Conservation (phyloP, 176 grass and related monocot species). For the Eragrostis curvula region DNA sequence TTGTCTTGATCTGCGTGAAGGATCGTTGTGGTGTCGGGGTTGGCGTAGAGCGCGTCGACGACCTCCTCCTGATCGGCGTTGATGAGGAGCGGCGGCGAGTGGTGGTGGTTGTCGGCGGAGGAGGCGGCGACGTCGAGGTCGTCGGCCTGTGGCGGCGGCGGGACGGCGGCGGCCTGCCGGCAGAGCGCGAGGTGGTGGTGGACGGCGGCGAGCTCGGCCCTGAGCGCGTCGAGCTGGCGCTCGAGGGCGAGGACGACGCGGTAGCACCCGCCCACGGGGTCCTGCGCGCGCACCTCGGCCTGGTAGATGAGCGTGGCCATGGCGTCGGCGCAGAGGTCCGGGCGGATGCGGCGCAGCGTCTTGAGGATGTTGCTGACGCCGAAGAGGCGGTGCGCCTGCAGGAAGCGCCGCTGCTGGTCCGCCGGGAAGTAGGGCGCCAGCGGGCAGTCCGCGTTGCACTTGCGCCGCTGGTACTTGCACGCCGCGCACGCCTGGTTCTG, state of each 20-base stretch:
- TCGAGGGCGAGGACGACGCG: slow-evolving; percentile 36
- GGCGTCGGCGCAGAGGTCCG: slow-evolving; percentile 40
- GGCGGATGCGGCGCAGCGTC: slow-evolving; percentile 27
- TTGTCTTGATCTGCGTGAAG: background rate
- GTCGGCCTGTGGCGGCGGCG: background rate
- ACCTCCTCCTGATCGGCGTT: slow-evolving; percentile 14
- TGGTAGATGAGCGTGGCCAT: slow-evolving; percentile 61
- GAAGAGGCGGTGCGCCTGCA: slow-evolving; percentile 65
- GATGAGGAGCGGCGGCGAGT: background rate
- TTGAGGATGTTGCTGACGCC: slow-evolving; percentile 63
- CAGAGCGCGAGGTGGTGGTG: slow-evolving; percentile 37
- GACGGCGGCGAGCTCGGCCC: slow-evolving; percentile 32
- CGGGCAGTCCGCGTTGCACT: slow-evolving; percentile 60
- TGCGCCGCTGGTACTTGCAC: slow-evolving; percentile 73
- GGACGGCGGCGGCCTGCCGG: slow-evolving; percentile 25
- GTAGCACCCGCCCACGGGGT: slow-evolving; percentile 52
- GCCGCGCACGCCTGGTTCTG: slow-evolving; percentile 64
- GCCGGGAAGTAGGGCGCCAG: slow-evolving; percentile 72
- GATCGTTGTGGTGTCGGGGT: background rate
- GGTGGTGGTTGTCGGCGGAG: slow-evolving; percentile 19
- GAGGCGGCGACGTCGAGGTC: slow-evolving; percentile 42
- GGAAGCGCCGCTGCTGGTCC: slow-evolving; percentile 62
- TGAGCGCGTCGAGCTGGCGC: slow-evolving; percentile 16
- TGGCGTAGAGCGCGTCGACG: slow-evolving; percentile 39
- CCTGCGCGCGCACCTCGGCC: slow-evolving; percentile 49